Base-by-base conservation (phyloP, 2,329 filamentous ascomycete genomes). In the Whalleya microplaca region DNA sequence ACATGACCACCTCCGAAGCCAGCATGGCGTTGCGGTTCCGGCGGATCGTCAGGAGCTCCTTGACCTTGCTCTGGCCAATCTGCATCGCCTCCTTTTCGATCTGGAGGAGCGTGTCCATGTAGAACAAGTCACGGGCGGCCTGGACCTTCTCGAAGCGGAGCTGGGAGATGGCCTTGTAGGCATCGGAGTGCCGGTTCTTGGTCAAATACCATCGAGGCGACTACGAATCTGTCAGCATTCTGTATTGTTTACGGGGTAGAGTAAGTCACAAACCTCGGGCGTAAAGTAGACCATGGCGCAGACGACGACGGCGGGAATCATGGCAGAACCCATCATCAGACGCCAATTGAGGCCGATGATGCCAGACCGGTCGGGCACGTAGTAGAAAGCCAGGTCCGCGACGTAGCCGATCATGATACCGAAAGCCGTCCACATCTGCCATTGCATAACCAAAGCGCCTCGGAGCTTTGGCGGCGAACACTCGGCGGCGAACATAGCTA, bases 401-500 rank as follows among this genome's bases (percentile, higher is more conserved):
- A 79, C 80, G 67, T 82, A 88, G 16, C 85, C 85, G 3, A 83
- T 43, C 75, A 84, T 78, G 58, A 84, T 84, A 2, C 81, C 79
- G 47, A 83, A 82, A 1, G 78, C 77, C 0, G 76, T 80, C 76
- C 77, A 79, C 71, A 79, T 73, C 71, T 89, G 86, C 86, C 86
- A 90, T 66, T 85, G 83, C 88, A 92, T 92, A 32, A 90, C 87
- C 4, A 91, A 75, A 1, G 86, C 87, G 48, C 87, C 87, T 55
- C 87, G 82, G 44, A 90, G 84, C 42, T 72, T 73, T 0, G 86
- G 83, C 0, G 87, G 87, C 0, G 85, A 82, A 41, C 81, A 87
- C 69, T 91, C 88, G 2, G 88, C 88, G 0, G 86, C 85, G 60
- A 89, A 90, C 37, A 91, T 84, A 0, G 88, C 85, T 41, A 46